Evolutionary conservation across 2,329 filamentous ascomycete species (phyloP), one percentile per base, ranked within the genome.

Genomic region (Elsinoe australis): DNA sequence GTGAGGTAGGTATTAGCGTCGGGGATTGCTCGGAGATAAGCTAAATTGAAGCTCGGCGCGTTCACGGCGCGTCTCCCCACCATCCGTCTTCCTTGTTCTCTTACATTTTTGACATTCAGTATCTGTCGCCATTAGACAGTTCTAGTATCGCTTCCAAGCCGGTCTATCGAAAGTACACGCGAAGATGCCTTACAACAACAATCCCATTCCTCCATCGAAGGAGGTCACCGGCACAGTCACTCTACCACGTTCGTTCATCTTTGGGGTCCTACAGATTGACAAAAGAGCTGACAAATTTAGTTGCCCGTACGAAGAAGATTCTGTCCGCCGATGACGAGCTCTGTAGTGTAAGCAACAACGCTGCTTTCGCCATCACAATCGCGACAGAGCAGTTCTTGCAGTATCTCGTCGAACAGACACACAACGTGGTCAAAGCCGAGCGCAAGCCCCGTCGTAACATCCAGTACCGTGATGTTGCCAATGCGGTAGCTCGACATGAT

Each of bases 371-470:
- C 50, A 94, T 96, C 59, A 89, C 90, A 1, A 76, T 95, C 52
- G 92, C 92, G 17, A 89, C 92, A 3, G 92, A 98, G 69, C 82
- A 95, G 76, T 96, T 98, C 70, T 83, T 98, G 56, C 87, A 95
- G 65, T 85, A 96, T 64, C 78, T 98, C 19, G 82, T 89, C 15
- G 78, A 84, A 53, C 85, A 94, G 64, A 83, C 84, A 19, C 82
- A 94, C 64, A 89, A 85, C 59, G 85, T 94, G 59, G 85, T 89
- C 58, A 94, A 92, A 62, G 78, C 88, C 1, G 92, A 96, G 67
- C 79, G 84, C 58, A 96, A 96, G 65, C 90, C 90, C 4, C 78
- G 92, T 49, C 81, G 89, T 52, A 95, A 94, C 61, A 84, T 98
- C 53, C 92, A 96, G 65, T 98, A 98, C 71, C 87, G 87, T 62